A percentile compares a stretch with the other conserved stretches of the same genome.
Conservation (phyloP, 805 yeast species). For the Candida stauntonica region DNA sequence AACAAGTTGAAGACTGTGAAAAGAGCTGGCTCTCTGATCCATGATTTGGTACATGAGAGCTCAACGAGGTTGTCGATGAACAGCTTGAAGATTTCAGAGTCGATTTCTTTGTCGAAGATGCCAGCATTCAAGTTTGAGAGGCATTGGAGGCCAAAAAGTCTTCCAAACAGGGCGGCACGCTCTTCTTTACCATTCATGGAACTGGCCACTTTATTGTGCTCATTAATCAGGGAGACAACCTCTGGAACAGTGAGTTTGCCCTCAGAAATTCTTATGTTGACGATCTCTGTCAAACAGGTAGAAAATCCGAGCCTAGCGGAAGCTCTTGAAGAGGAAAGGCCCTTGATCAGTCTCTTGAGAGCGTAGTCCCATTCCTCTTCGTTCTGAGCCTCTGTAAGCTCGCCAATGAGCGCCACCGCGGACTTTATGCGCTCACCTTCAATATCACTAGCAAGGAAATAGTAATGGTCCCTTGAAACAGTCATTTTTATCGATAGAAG, state of each 20-base stretch:
- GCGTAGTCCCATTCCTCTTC: slow-evolving; percentile 78
- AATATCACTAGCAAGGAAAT: slow-evolving; percentile 70
- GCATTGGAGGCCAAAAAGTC: slow-evolving; percentile 78
- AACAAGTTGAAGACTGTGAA: slow-evolving; percentile 62
- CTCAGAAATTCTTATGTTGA: slow-evolving; percentile 33
- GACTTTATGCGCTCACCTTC: slow-evolving; percentile 68
- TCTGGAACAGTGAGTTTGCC: slow-evolving; percentile 34
- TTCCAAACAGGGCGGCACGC: slow-evolving; percentile 75
- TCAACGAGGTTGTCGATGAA: slow-evolving; percentile 48
- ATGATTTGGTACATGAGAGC: slow-evolving; percentile 61
- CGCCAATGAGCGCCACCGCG: slow-evolving; percentile 61
- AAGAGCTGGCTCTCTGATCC: slow-evolving; percentile 82
- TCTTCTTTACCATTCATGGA: slow-evolving; percentile 75
- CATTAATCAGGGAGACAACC: slow-evolving; percentile 33
- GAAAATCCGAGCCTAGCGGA: slow-evolving; percentile 87
- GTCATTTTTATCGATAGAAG: slow-evolving; percentile 29
- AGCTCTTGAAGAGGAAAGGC: slow-evolving; percentile 76
- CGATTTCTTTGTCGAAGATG: slow-evolving; percentile 12
- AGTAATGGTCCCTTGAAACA: slow-evolving; percentile 73
- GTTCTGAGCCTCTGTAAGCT: slow-evolving; percentile 42
- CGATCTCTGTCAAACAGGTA: slow-evolving; percentile 73
- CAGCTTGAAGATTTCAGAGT: slow-evolving; percentile 29
- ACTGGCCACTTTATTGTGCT: slow-evolving; percentile 35
- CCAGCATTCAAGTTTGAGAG: slow-evolving; percentile 43
- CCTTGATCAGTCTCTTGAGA: slow-evolving; percentile 69